These are phyloP conservation scores for Lactuca saligna DNA, from an alignment of 129 eudicot species.

Conservation along the genomic window DNA sequence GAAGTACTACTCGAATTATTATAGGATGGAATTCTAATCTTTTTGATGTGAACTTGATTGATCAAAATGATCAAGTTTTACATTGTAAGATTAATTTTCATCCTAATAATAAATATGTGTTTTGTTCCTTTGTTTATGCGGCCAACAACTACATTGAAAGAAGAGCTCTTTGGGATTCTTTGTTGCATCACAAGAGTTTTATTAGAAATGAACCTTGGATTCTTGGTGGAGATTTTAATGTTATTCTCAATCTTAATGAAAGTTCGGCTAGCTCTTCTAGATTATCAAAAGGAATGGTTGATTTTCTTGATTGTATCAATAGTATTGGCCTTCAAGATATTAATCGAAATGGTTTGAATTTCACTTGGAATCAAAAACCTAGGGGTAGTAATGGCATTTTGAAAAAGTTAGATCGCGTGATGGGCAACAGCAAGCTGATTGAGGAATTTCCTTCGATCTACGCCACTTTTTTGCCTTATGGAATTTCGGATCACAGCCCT, in stretches of 20 bases:
- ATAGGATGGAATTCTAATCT: not conserved
- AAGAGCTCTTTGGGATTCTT: not conserved
- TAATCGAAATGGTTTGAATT: not conserved
- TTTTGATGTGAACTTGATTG: rapidly evolving
- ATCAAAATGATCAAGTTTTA: not conserved
- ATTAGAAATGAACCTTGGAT: not conserved
- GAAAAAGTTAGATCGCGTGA: not conserved
- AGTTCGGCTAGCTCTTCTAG: no score
- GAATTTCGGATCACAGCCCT: not conserved
- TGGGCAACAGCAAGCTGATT: not conserved
- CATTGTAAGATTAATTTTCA: not conserved
- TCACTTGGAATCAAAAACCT: slow-evolving; percentile 5
- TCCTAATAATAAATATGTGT: no score
- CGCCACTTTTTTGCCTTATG: not conserved
- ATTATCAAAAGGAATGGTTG: no score
- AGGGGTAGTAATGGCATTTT: not conserved
- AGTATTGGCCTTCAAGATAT: not conserved
- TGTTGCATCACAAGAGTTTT: not conserved
- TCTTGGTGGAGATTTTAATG: no score
- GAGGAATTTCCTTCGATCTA: rapidly evolving
- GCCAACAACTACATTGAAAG: not conserved
- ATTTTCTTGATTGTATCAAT: no score
- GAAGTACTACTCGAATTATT: not conserved
- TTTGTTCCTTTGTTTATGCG: no score
- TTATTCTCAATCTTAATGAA: no score